Base-by-base conservation (phyloP, 352 stramenopile species). In the Phytophthora constricta region DNA sequence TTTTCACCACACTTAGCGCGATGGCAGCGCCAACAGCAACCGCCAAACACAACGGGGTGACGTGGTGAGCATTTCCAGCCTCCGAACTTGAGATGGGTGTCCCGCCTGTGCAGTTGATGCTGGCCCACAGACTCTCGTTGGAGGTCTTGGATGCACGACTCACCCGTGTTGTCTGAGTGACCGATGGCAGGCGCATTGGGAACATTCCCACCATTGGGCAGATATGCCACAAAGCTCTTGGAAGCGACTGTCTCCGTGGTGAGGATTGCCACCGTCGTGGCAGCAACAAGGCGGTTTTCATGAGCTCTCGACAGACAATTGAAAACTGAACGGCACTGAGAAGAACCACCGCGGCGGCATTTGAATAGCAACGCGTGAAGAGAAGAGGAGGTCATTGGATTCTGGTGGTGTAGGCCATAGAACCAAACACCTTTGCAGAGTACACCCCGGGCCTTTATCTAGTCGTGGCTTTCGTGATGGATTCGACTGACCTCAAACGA, bases 131-230 rank as follows among this genome's bases (percentile, higher is more conserved):
- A 22, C 70, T 73, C 2, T 50, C 68, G 37, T 71, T 69, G n/a
- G 70, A 68, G 2, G 31, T 79, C 31, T 55, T 57, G 47, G 42
- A 58, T 48, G 59, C 26, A 54, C 3, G 33, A 48, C 3, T 27
- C 27, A 14, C 62, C 74, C 1, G 42, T 65, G 20, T 58, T 67
- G 27, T 77, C 58, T 3, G 57, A 50, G 51, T 87, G 78, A 2
- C 78, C 78, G 28, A 87, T 42, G 9, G 72, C 78, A 0, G 27
- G 14, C 11, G 77, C 62, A 17, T 65, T 56, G 4, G 55, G 26
- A 0, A 86, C 75, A 46, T 81, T 86, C 23, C 22, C 64, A 52
- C 75, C 75, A 20, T 85, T 87, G 3, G 79, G 79, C 10, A 87
- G 46, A 5, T 47, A 33, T 1, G 57, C 31, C 10, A 80, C 69